Conservation (phyloP, 305 asterid species). For the Solanum hybrid region DNA sequence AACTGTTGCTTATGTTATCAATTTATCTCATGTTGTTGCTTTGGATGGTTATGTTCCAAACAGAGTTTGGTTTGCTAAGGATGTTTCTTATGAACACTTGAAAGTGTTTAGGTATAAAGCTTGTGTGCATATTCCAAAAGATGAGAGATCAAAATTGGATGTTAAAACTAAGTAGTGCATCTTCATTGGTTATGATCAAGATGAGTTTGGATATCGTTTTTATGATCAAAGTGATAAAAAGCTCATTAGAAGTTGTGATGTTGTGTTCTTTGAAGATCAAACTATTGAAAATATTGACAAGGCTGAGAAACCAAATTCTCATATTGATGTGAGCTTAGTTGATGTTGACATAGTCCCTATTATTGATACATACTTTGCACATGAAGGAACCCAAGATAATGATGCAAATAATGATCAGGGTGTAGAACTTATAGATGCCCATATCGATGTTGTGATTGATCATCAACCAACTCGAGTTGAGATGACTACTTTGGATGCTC, state of each 20-base stretch:
- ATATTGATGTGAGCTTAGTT: too few species aligned
- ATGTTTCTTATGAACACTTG: background rate
- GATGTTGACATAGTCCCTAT: too few species aligned
- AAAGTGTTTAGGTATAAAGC: background rate
- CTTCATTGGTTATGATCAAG: background rate
- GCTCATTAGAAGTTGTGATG: background rate
- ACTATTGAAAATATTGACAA: background rate
- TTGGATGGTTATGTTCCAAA: background rate
- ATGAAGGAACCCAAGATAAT: too few species aligned
- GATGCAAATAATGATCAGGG: too few species aligned
- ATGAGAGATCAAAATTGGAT: background rate
- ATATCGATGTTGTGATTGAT: background rate
- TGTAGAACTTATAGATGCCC: too few species aligned
- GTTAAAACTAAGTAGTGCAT: background rate
- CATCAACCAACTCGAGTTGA: background rate
- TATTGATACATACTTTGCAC: too few species aligned
- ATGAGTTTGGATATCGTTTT: background rate
- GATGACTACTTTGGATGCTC: background rate
- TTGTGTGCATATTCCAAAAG: background rate
- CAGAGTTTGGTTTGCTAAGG: background rate
- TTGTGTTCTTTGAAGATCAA: background rate
- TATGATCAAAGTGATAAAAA: background rate
- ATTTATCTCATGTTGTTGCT: background rate
- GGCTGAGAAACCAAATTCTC: background rate
- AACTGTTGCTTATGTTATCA: background rate